Evolutionary conservation across 2,329 filamentous ascomycete genomes (phyloP), one percentile per base, ranked within the genome.

Genomic region (Aotearoamyces nothofagi): DNA sequence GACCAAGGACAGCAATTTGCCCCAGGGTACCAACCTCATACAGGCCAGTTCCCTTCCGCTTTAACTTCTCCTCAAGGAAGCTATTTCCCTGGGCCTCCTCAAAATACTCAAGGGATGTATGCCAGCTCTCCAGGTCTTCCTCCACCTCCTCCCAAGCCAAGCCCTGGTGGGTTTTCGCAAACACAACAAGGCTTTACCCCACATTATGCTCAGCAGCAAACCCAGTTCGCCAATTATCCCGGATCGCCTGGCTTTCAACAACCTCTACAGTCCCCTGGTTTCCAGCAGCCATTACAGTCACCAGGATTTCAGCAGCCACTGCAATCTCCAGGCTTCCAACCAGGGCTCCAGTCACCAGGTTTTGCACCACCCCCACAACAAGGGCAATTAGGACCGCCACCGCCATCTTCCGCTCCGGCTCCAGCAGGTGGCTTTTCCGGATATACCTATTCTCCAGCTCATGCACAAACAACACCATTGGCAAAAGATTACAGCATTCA

Each of bases 401-500:
- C 17, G 13, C 28, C 15, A 27, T 28, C 9, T 30, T 35, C 5
- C 27, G 26, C 54, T 11, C 45, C 33, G 7, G 37, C 60, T 9
- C 64, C 66, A 2, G 58, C 57, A 1, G 63, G 63, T 2, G 70
- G 69, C 2, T 77, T 63, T 45, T 54, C 67, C 12, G 61, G 66
- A 35, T 78, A 67, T 42, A 49, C 47, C 22, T 65, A 66, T 31
- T 43, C 51, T 9, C 26, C 27, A n/a, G 5, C 24, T 15, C n/a
- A n/a, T n/a, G 7, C 19, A 34, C 20, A 38, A 36, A 23, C 40
- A 52, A 9, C 47, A 6, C 54, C 53, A 1, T 42, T 47, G 44
- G 13, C 41, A 40, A 32, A 35, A 33, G 65, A 69, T 27, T 79
- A 76, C 34, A 49, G 53, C 5, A 53, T 82, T 23, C 79, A 84